These are phyloP conservation scores for Fusarium paranaense DNA, from an alignment of 2,329 filamentous ascomycete species.

Conservation along the genomic window DNA sequence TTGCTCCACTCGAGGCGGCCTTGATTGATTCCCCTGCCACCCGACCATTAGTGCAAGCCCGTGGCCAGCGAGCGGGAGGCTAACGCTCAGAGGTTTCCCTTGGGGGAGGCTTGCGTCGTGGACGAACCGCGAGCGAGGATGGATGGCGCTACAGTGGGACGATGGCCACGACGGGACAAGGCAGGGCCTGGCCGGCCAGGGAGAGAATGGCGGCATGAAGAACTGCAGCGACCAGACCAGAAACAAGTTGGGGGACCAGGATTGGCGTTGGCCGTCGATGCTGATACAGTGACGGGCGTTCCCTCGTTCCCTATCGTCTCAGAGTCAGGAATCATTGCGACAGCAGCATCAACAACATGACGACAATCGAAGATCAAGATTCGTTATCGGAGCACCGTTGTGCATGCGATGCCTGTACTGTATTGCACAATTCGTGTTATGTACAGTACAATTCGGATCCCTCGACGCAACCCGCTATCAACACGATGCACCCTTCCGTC, in stretches of 20 bases:
- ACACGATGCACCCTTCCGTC: conserved; percentile 15
- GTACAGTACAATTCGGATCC: conserved; percentile 1
- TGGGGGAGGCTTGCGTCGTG: conserved; percentile 27
- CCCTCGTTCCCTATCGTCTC: conserved; percentile 29
- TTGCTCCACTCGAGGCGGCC: conserved; percentile 13
- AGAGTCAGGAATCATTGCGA: conserved; percentile 36
- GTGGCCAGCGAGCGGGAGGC: conserved; percentile 6
- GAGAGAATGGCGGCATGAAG: conserved; percentile 34
- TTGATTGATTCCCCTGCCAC: conserved; percentile 15
- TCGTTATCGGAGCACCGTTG: conserved; percentile 25
- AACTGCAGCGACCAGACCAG: conserved; percentile 15
- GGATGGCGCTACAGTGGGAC: conserved; percentile 44
- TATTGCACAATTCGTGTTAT: conserved; percentile 27
- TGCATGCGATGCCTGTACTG: conserved; percentile 13
- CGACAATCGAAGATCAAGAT: conserved; percentile 23
- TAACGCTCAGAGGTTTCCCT: conserved; percentile 12
- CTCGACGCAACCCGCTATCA: conserved; percentile 1
- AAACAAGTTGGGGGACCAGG: conserved; percentile 25
- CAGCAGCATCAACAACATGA: conserved; percentile 32
- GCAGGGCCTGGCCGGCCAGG: conserved; percentile 12
- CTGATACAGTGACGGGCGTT: conserved; percentile 23
- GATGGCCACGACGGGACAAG: conserved; percentile 33
- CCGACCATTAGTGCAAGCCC: conserved; percentile 2
- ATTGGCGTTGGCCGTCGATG: conserved; percentile 21
- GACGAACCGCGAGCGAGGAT: conserved; percentile 27